Evolutionary conservation across 306 rosid genomes (phyloP).

Genomic region (Carpinus viminea): DNA sequence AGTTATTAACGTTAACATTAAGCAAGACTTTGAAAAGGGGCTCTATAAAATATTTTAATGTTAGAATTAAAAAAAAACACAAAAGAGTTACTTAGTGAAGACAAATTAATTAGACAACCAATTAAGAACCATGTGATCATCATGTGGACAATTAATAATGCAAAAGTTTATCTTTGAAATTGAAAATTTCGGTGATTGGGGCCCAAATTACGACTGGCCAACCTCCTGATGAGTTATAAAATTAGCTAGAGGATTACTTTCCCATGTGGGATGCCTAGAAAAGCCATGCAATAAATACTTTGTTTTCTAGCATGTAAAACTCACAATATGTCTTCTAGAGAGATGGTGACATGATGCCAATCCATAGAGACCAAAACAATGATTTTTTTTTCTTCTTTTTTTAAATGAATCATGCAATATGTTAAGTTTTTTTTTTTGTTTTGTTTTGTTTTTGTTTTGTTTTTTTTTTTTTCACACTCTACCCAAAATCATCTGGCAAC

Average conservation of each 20-base stretch:
- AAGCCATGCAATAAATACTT: not conserved
- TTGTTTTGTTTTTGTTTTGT: too few species aligned
- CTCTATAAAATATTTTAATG: too few species aligned
- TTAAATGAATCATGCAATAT: too few species aligned
- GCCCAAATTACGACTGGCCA: not conserved
- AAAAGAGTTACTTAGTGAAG: not conserved
- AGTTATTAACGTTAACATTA: too few species aligned
- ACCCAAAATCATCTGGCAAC: too few species aligned
- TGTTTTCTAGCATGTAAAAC: not conserved
- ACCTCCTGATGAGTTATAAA: not conserved
- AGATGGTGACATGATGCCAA: too few species aligned
- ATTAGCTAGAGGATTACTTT: too few species aligned
- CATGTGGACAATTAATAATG: not conserved
- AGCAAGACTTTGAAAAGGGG: not conserved
- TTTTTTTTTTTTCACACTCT: too few species aligned
- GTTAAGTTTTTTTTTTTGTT: too few species aligned
- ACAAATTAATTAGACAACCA: not conserved
- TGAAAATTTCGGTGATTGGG: not conserved
- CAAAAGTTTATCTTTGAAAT: not conserved
- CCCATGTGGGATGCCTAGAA: not conserved
- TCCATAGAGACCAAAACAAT: too few species aligned
- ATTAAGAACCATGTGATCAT: not conserved
- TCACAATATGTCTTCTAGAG: not conserved
- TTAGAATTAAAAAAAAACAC: not conserved
- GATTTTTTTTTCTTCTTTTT: too few species aligned